Conservation (phyloP, 441 rosid species). For the Jatropha multifida region DNA sequence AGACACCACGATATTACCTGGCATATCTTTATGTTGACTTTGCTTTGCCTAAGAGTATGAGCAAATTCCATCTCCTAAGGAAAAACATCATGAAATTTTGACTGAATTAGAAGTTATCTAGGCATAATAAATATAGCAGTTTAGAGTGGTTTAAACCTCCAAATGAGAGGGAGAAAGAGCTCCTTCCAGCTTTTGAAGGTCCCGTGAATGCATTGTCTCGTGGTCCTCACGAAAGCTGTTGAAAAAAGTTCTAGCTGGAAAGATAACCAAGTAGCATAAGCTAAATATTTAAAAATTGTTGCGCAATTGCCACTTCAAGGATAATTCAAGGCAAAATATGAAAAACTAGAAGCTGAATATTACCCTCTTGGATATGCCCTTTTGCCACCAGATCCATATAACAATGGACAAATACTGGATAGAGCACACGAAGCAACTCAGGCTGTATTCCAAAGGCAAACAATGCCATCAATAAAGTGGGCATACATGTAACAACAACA, state of each 20-base stretch:
- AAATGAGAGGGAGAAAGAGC: constrained; percentile 93
- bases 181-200: constrained; percentile 93
- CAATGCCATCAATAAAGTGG: neutral
- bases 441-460: constrained; percentile 55
- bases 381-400: constrained; percentile 93
- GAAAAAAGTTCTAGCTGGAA: constrained; percentile 77
- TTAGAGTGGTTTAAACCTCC: constrained; percentile 52
- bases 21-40: constrained; percentile 87
- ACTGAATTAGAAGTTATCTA: neutral
- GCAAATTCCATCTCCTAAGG: constrained; percentile 97
- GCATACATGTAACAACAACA: neutral
- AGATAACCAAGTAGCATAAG: constrained; percentile 20
- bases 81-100: constrained; percentile 10
- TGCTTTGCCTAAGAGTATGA: constrained; percentile 81
- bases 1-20: constrained; percentile 50
- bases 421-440: constrained; percentile 91
- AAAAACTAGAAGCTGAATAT: constrained; percentile 12
- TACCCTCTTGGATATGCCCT: constrained; percentile 90
- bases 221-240: constrained; percentile 88
- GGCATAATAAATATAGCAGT: constrained; percentile 2
- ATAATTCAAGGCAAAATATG: constrained; percentile 1
- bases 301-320: neutral
- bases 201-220: constrained; percentile 79
- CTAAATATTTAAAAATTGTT: constrained; percentile 10
- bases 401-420: constrained; percentile 92